These are phyloP conservation scores for Leccinum subspadiceum DNA, from an alignment of 1,284 basidiomycete species.

Conservation along the genomic window DNA sequence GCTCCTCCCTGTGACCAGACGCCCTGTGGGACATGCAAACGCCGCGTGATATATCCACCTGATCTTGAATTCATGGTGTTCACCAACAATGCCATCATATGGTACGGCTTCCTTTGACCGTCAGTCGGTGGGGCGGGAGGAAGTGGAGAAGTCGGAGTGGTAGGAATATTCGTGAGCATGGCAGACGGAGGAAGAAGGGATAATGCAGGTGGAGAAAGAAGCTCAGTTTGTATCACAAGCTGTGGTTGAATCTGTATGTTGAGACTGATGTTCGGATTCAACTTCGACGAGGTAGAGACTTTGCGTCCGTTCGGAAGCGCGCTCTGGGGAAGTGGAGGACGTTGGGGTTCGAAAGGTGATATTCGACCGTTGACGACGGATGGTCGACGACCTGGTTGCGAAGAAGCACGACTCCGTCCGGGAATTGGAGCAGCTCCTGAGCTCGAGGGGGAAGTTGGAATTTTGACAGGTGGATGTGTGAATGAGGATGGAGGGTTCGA, in stretches of 20 bases:
- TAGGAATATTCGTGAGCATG: conserved; percentile 55
- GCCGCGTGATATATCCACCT: conserved; percentile 86
- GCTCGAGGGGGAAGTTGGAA: conserved; percentile 42
- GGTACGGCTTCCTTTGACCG: conserved; percentile 82
- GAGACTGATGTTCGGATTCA: conserved; percentile 44
- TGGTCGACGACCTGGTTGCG: conserved; percentile 66
- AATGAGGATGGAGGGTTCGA: conserved; percentile 49
- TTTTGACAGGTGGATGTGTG: conserved; percentile 39
- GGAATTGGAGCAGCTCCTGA: conserved; percentile 29
- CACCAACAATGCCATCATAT: conserved; percentile 81
- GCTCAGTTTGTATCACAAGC: conserved; percentile 53
- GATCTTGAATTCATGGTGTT: conserved; percentile 79
- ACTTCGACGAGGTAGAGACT: conserved; percentile 57
- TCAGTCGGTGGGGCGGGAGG: conserved; percentile 70
- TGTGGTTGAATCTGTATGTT: conserved; percentile 40
- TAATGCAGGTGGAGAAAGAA: conserved; percentile 41
- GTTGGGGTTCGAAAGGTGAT: conserved; percentile 44
- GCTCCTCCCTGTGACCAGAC: conserved; percentile 90
- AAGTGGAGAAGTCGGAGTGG: conserved; percentile 72
- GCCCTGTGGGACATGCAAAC: conserved; percentile 84
- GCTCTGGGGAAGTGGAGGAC: conserved; percentile 49
- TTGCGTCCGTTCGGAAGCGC: conserved; percentile 49
- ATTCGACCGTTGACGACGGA: conserved; percentile 49
- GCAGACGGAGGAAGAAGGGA: conserved; percentile 53
- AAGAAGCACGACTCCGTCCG: conserved; percentile 61